Evolutionary conservation across 2,329 filamentous ascomycete genomes (phyloP), one percentile per base, ranked within the genome.

Genomic region (Claviceps fusiformis): DNA sequence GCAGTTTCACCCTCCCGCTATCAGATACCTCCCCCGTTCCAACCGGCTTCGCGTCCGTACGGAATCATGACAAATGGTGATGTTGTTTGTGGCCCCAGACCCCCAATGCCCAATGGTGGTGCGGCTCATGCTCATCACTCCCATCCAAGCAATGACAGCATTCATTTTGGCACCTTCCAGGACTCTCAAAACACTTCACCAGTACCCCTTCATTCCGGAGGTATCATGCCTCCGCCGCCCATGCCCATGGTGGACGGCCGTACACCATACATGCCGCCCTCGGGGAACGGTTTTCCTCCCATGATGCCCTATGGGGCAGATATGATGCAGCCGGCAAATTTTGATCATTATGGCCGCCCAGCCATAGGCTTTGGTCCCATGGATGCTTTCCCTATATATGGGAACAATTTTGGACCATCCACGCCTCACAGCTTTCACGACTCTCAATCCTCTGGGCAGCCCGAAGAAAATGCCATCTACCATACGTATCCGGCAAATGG

Each of bases 341-440:
- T 73, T 27, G 72, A 74, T 53, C 64, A 56, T 46, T 73, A 68
- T 48, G 71, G 68, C 8, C 64, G 70, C 50, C 70, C 69, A 9
- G 56, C 68, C 4, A 65, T 71, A 57, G 62, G 61, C 17, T 71
- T 66, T 54, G 65, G 63, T 9, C 68, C 65, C 8, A 59, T 66
- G 54, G 70, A 73, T 37, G 61, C 70, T 9, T 69, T 68, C 55
- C 62, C 60, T 47, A 60, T 62, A 5, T 64, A 68, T 56, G 64
- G 63, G 29, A 68, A 66, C 59, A 70, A 68, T 59, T 78, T 78
- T 62, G 76, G 75, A 3, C 77, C 80, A 2, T 74, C 76, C 1
- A 81, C 79, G 2, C 77, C 80, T 4, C 80, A 80, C 58, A 83
- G 80, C 65, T 81, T 81, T 62, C 81, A 82, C 55, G 80, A 76